These are phyloP conservation scores for Metschnikowia similis DNA, from an alignment of 805 yeast genomes.

Conservation along the genomic window DNA sequence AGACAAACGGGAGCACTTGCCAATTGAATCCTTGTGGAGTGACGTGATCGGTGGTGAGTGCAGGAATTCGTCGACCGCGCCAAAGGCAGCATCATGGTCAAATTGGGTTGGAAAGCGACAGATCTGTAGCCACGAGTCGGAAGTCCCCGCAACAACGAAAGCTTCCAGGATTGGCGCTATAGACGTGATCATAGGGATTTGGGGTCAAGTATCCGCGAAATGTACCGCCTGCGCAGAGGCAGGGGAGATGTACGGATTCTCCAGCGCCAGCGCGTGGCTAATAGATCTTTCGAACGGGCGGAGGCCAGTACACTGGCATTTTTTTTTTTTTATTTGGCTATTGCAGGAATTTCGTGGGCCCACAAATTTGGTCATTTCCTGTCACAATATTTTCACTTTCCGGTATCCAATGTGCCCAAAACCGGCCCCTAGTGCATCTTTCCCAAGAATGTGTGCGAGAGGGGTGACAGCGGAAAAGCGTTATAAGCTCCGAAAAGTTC, in stretches of 20 bases:
- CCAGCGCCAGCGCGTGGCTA: background rate
- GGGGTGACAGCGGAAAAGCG: too few relatives aligned
- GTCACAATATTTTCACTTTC: too few relatives aligned
- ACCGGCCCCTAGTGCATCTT: too few relatives aligned
- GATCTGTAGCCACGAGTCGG: slow-evolving; percentile 12
- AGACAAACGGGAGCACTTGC: slow-evolving; percentile 16
- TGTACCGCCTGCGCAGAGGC: background rate
- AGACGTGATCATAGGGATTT: slow-evolving; percentile 8
- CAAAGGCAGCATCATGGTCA: background rate
- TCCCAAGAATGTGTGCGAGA: background rate
- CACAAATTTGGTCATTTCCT: too few relatives aligned
- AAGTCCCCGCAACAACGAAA: slow-evolving; percentile 11
- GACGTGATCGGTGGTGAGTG: background rate
- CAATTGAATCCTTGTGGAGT: slow-evolving; percentile 5
- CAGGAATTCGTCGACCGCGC: background rate
- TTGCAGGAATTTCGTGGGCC: too few relatives aligned
- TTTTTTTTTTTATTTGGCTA: too few relatives aligned
- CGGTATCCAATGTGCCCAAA: too few relatives aligned
- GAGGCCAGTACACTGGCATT: background rate
- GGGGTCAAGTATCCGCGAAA: background rate
- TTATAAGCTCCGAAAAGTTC: too few relatives aligned
- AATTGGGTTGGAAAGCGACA: slow-evolving; percentile 3
- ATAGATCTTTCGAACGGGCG: background rate
- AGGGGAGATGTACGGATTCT: background rate
- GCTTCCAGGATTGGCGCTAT: slow-evolving; percentile 13